Evolutionary conservation across 331 rosid species (phyloP), one percentile per base, ranked within the genome.

Genomic region (Rosa hybrid): DNA sequence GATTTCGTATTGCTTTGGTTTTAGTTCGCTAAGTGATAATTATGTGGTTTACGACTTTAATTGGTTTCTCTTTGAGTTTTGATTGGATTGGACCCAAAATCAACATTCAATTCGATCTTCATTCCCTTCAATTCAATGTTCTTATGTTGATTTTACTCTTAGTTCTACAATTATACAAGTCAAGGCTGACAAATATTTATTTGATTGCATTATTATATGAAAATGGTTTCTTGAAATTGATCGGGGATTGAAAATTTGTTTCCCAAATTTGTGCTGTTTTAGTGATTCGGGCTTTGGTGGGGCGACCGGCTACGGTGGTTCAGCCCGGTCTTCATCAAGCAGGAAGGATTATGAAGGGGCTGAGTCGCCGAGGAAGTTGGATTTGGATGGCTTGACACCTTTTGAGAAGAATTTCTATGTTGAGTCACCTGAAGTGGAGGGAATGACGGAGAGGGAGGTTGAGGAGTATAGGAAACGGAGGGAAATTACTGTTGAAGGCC

Each of bases 401-500:
- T 96, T 96, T 68, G 98, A 91, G 92, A 96, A 96, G 89, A 93
- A 92, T 70, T 96, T 96, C 86, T 96, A 96, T 81, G 81, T 54
- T 4, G 99, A 96, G 79, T 83, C 97, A 1, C 85, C 98, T 0
- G 56, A 90, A 3, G 97, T 96, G 74, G 90, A 89, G 63, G 88
- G 86, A 83, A 96, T 96, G 97, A 87, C 98, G 0, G 99, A 93
- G 64, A 85, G 46, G 25, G 97, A 93, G 73, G 97, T 96, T 62
- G 87, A 77, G 76, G 97, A 96, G 73, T 96, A 91, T 78, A 89
- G 94, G 16, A 85, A 16, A 45, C 86, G 54, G 80, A 90, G 99
- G 69, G 99, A 93, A 77, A 93, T 96, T 77, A 93, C 97, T 9
- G 87, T 96, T 78, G 99, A 96, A 86, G 98, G 99, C 44, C 93